A percentile compares a stretch with the other conserved stretches of the same genome.
Evolutionary conservation across 2,329 filamentous ascomycete species (phyloP).

Genomic region (Penicillium corylophilum): DNA sequence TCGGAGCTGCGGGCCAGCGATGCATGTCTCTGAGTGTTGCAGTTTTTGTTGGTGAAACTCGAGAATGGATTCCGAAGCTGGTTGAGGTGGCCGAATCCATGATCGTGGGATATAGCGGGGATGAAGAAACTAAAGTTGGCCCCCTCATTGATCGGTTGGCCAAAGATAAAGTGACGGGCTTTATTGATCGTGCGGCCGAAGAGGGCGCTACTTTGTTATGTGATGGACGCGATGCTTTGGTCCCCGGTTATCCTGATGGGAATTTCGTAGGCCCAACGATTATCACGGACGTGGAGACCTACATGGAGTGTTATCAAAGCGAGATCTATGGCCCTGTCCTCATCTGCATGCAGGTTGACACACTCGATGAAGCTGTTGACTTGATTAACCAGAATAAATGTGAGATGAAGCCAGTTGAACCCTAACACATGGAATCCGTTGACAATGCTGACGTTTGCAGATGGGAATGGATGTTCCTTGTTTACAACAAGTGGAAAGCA

Average conservation of each 20-base stretch:
- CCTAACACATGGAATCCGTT: not conserved
- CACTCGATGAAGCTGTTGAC: slow-evolving; percentile 36
- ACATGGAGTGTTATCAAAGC: slow-evolving; percentile 39
- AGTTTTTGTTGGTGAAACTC: slow-evolving; percentile 62
- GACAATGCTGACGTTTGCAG: slow-evolving; percentile 11
- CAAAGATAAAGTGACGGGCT: slow-evolving; percentile 58
- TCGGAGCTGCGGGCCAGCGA: slow-evolving; percentile 65
- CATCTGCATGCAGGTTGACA: slow-evolving; percentile 35
- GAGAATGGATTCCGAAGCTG: slow-evolving; percentile 62
- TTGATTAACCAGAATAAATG: slow-evolving; percentile 32
- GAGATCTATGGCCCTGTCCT: slow-evolving; percentile 42
- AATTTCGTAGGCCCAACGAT: slow-evolving; percentile 56
- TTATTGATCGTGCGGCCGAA: slow-evolving; percentile 60
- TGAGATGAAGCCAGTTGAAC: not conserved
- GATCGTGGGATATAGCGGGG: slow-evolving; percentile 61
- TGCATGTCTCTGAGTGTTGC: slow-evolving; percentile 66
- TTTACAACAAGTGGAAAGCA: slow-evolving; percentile 35
- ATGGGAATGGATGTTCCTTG: slow-evolving; percentile 38
- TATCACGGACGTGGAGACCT: slow-evolving; percentile 33
- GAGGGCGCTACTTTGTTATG: slow-evolving; percentile 62
- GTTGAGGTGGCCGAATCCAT: slow-evolving; percentile 60
- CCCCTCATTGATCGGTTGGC: slow-evolving; percentile 61
- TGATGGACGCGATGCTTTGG: slow-evolving; percentile 59
- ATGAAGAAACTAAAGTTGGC: slow-evolving; percentile 60
- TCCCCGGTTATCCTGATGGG: slow-evolving; percentile 61